A percentile compares a stretch with the other conserved stretches of the same genome.
These are phyloP conservation scores for Alopecurus myosuroides DNA, from an alignment of 176 grass and related monocot genomes.

Conservation along the genomic window DNA sequence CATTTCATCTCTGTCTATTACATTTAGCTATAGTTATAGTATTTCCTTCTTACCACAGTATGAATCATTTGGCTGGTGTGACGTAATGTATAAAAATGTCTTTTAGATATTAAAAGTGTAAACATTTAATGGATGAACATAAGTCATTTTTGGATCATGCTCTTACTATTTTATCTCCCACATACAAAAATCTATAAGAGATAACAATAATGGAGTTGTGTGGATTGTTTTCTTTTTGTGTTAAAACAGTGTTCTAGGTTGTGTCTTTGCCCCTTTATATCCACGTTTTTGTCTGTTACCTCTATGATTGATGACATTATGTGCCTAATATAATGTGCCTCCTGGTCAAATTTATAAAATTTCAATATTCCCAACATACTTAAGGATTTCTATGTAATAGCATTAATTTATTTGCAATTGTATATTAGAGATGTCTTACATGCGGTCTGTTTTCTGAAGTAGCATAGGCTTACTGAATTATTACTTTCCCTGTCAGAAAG, in stretches of 20 bases:
- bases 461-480: conserved; percentile 18
- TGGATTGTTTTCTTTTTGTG: background rate
- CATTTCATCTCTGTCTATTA: conserved; percentile 17
- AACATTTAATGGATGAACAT: conserved; percentile 4
- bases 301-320: background rate
- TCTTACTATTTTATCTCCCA: background rate
- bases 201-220: background rate
- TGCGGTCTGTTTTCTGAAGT: background rate
- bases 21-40: background rate
- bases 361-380: background rate
- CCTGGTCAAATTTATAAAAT: background rate
- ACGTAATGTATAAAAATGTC: background rate
- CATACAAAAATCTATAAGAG: background rate
- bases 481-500: conserved; percentile 42
- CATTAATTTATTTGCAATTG: background rate
- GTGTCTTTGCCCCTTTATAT: background rate
- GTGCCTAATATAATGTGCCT: background rate
- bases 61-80: background rate
- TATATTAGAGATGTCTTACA: background rate
- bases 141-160: background rate
- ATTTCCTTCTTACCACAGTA: background rate
- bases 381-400: background rate
- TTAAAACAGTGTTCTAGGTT: background rate
- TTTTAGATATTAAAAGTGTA: background rate
- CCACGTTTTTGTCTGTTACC: background rate